Base-by-base conservation (phyloP, 805 yeast genomes). In the Cyberlindnera veronae region DNA sequence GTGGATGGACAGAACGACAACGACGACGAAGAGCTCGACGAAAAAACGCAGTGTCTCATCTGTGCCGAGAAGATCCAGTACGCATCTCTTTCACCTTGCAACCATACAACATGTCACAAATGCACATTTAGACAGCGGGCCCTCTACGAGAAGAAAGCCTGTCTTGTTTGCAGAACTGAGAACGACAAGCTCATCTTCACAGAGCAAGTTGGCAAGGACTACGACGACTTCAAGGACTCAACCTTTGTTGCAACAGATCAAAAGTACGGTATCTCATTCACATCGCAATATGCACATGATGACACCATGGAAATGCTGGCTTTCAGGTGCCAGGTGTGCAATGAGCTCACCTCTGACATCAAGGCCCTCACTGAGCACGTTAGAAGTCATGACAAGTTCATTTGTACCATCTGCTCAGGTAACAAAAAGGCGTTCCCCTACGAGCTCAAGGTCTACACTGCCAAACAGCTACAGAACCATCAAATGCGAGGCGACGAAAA, bases 121-220 rank as follows among this genome's bases (percentile, higher is more conserved):
- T 93, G 99, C 67, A 69, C 87, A 0, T 75, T 91, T 49, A 72
- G 96, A 48, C 89, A 88, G 55, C 69, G 96, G 32, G 90, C 89
- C 0, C 64, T 91, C 13, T 89, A 84, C 62, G 71, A 75, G 18
- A 87, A 85, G 62, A 72, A 70, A 23, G 67, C 74, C 15, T 93
- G 99, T 68, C 69, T 90, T 35, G 81, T 88, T 31, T 93, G 99
- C 62, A 77, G 99, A 54, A 66, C 88, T 1, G 87, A 81, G 36
- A 76, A 76, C 43, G 76, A 71, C 3, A 58, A 60, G 9, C 64
- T 86, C 26, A 67, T 85, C 1, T 74, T 84, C 48, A 72, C 88
- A 1, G 77, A 74, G n/a, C 61, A 68, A 20, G 34, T 64, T 0
- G 54, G 54, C 10, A 62, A 58, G 29, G 62, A 60, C 5, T 78